Base-by-base conservation (phyloP, 371 early-diverging fungal genomes). In the Saksenaea oblongispora region DNA sequence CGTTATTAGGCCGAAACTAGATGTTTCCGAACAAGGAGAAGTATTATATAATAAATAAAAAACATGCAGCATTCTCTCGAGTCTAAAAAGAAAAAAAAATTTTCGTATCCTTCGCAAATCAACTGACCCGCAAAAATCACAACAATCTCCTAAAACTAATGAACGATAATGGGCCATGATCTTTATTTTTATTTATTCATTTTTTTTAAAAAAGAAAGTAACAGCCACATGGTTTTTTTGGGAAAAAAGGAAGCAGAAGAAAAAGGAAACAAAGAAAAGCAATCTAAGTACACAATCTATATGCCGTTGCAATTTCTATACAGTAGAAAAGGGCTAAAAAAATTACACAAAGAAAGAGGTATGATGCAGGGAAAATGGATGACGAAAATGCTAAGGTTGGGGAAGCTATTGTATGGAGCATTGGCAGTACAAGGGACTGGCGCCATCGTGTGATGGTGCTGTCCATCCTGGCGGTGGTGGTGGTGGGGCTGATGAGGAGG, bases 161-260 rank as follows among this genome's bases (percentile, higher is more conserved):
- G 31, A 31, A 31, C 31, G 31, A 7, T 7, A 31, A 31, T 31
- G 31, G 31, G 31, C n/a, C n/a, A n/a, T n/a, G n/a, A n/a, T n/a
- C n/a, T 39, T 26, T 24, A 39, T 35, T 37, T 37, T 24, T 37
- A n/a, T 14, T 26, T 18, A 10, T 58, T 58, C 37, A 57, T 31
- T 60, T 27, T 51, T 34, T 44, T 28, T n/a, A 60, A 34, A 42
- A 60, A 44, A 54, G 31, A 31, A n/a, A n/a, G n/a, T n/a, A n/a
- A n/a, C n/a, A n/a, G 2, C 31, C 31, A 31, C 31, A 31, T 4
- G 31, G 7, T 31, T 31, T 31, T 31, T 31, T n/a, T n/a, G n/a
- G 31, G 31, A 7, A 31, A 31, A 31, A 31, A 7, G 7, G 31
- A 31, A 31, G 31, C 31, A 7, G 31, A 31, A 31, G 4, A 31